These are phyloP conservation scores for Penicillium canescens DNA, from an alignment of 495 filamentous ascomycete genomes.

Conservation along the genomic window DNA sequence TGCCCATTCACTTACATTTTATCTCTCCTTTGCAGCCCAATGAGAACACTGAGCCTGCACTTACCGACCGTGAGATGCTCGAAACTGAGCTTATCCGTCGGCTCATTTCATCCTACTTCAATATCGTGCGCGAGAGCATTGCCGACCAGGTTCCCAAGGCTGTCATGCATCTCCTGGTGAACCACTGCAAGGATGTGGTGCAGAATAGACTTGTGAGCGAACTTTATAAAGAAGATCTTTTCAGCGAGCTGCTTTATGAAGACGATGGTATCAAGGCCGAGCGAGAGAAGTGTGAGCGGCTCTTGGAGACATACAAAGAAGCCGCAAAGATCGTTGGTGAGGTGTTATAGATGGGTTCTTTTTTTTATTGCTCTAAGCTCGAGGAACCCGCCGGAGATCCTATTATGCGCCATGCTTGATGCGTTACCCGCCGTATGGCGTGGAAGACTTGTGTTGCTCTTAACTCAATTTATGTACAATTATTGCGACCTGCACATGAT, in stretches of 20 bases:
- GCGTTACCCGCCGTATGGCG: not conserved
- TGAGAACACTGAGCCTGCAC: constrained; percentile 66
- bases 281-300: constrained; percentile 94
- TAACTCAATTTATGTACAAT: constrained; percentile 25
- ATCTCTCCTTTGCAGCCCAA: constrained; percentile 32
- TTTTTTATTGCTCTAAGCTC: not conserved
- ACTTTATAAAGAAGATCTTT: constrained; percentile 91
- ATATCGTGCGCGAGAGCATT: constrained; percentile 95
- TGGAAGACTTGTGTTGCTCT: constrained; percentile 1
- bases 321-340: constrained; percentile 97
- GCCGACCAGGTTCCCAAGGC: constrained; percentile 98
- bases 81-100: constrained; percentile 97
- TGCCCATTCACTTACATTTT: constrained; percentile 11
- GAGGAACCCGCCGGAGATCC: not conserved
- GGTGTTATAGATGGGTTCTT: constrained; percentile 64
- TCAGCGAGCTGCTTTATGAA: constrained; percentile 92
- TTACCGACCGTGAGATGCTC: constrained; percentile 93
- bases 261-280: constrained; percentile 97
- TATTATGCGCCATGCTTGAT: constrained; percentile 3
- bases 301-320: constrained; percentile 92
- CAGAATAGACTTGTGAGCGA: constrained; percentile 96
- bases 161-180: constrained; percentile 97
- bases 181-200: constrained; percentile 95
- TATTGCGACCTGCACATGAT: constrained; percentile 22
- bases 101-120: constrained; percentile 96